Evolutionary conservation across 768 basidiomycete genomes (phyloP).

Genomic region (Mycena belliarum): DNA sequence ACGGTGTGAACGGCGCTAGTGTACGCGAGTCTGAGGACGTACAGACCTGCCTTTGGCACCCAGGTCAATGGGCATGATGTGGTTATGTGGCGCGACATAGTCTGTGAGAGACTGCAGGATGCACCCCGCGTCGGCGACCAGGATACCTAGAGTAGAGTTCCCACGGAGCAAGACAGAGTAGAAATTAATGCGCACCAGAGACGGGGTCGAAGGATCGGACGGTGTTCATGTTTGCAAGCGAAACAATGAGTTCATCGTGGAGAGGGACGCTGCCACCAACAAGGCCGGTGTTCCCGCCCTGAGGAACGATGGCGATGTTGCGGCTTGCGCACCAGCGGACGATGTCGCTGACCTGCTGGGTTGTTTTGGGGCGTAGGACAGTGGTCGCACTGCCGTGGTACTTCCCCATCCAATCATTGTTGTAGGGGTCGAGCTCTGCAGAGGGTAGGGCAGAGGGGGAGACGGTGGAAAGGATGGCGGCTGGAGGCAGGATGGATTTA

Average conservation of each 20-base stretch:
- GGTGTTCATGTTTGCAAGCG: constrained; percentile 77
- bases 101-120: constrained; percentile 87
- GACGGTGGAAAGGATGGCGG: constrained; percentile 70
- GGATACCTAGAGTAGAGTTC: constrained; percentile 57
- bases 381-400: constrained; percentile 84
- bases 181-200: constrained; percentile 54
- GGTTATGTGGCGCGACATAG: constrained; percentile 81
- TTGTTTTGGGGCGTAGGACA: constrained; percentile 86
- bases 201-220: constrained; percentile 83
- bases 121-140: constrained; percentile 94
- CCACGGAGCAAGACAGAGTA: not conserved
- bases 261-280: constrained; percentile 94
- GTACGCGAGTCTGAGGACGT: not conserved
- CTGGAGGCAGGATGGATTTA: constrained; percentile 58
- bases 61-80: constrained; percentile 96
- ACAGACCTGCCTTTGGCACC: constrained; percentile 92
- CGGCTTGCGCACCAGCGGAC: constrained; percentile 83
- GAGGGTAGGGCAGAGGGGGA: constrained; percentile 45
- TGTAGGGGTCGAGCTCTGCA: constrained; percentile 76
- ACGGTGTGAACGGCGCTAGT: not conserved
- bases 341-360: constrained; percentile 85
- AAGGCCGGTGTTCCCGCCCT: constrained; percentile 97
- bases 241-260: constrained; percentile 85
- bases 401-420: constrained; percentile 96
- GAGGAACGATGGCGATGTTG: constrained; percentile 89